These are phyloP conservation scores for Cystofilobasidium macerans DNA, from an alignment of 768 basidiomycete species.

Conservation along the genomic window DNA sequence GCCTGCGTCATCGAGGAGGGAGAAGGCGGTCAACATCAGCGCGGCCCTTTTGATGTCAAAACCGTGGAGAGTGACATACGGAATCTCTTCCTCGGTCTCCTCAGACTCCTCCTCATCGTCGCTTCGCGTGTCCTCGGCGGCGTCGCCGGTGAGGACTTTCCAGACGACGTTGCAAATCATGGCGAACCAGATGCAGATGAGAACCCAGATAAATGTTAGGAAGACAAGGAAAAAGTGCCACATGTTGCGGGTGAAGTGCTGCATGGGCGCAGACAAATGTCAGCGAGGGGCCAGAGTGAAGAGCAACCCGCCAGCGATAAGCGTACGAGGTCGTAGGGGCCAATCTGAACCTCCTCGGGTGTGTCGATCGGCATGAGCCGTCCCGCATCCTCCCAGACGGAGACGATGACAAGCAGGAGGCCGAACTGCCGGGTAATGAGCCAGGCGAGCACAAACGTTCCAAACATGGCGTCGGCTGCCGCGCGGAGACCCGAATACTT, in stretches of 20 bases:
- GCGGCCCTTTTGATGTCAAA: too few relatives aligned
- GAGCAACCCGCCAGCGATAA: background rate
- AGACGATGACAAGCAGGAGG: constrained; percentile 60
- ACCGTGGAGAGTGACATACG: background rate
- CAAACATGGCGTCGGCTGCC: constrained; percentile 65
- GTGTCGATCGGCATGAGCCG: constrained; percentile 40
- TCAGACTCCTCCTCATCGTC: constrained; percentile 52
- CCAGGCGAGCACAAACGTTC: constrained; percentile 77
- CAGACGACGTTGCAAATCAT: constrained; percentile 78
- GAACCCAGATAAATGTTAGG: constrained; percentile 35
- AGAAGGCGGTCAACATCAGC: too few relatives aligned
- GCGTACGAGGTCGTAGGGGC: constrained; percentile 20
- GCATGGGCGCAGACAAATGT: constrained; percentile 10
- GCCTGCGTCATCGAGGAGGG: too few relatives aligned
- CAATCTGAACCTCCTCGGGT: background rate
- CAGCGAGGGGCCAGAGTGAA: background rate
- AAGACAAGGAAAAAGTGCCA: constrained; percentile 45
- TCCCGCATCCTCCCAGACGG: constrained; percentile 48
- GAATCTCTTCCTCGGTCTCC: background rate
- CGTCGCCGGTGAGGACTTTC: constrained; percentile 59
- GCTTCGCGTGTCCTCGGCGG: constrained; percentile 73
- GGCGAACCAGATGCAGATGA: constrained; percentile 72
- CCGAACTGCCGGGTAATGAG: constrained; percentile 76
- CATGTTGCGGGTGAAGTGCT: constrained; percentile 46
- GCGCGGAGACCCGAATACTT: constrained; percentile 63